Evolutionary conservation across 305 asterid species (phyloP).

Genomic region (Vinca major): DNA sequence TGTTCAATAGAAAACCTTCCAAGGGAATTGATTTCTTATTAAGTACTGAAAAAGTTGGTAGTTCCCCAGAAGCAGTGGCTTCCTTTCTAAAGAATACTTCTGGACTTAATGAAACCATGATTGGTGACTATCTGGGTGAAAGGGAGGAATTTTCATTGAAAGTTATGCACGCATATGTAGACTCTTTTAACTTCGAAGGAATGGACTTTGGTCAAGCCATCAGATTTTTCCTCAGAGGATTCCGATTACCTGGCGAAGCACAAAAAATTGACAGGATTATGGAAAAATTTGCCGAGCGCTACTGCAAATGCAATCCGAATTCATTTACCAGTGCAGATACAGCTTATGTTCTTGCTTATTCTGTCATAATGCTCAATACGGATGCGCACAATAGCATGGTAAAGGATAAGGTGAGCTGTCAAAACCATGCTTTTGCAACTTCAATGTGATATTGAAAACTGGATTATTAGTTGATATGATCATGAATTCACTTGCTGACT

Average conservation of each 20-base stretch:
- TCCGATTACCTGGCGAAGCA: conserved; percentile 97
- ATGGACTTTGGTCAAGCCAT: conserved; percentile 96
- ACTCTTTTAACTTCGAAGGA: conserved; percentile 79
- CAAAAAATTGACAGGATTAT: conserved; percentile 96
- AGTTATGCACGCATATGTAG: conserved; percentile 99
- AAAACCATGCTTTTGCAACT: not conserved
- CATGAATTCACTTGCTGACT: conserved; percentile 21
- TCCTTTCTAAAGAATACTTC: conserved; percentile 73
- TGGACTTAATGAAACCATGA: conserved; percentile 80
- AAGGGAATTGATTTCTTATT: conserved; percentile 89
- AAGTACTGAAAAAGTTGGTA: conserved; percentile 65
- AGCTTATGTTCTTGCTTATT: conserved; percentile 95
- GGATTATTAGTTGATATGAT: not conserved
- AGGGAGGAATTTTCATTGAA: conserved; percentile 91
- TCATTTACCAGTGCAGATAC: conserved; percentile 94
- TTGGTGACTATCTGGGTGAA: conserved; percentile 97
- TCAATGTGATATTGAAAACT: not conserved
- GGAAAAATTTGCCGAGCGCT: conserved; percentile 99
- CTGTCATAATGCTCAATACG: conserved; percentile 97
- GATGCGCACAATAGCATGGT: conserved; percentile 99
- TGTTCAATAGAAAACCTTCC: conserved; percentile 91
- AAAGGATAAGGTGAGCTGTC: conserved; percentile 75
- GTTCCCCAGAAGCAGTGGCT: conserved; percentile 89
- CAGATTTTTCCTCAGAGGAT: conserved; percentile 87
- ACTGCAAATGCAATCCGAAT: conserved; percentile 87